Conservation (phyloP, 202 grass and related monocot genomes). For the Panicum hallii region DNA sequence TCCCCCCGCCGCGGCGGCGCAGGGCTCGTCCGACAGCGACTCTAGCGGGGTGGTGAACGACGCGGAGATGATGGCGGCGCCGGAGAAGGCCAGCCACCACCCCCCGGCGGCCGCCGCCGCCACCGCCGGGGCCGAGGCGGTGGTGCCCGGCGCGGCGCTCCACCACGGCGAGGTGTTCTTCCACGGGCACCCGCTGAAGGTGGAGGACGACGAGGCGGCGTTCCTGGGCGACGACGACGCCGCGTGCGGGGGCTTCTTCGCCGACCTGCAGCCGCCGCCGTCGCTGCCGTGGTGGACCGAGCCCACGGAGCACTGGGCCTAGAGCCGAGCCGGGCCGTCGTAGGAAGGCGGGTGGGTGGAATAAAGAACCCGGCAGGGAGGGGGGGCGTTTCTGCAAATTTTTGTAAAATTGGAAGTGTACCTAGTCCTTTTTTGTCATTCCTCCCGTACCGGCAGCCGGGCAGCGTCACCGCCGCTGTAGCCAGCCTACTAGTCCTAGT, state of each 20-base stretch:
- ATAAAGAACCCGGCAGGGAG: constrained; percentile 39
- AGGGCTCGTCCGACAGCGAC: constrained; percentile 70
- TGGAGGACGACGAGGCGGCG: constrained; percentile 50
- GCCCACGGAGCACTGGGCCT: constrained; percentile 56
- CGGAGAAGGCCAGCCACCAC: background rate
- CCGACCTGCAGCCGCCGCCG: constrained; percentile 61
- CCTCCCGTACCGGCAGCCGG: background rate
- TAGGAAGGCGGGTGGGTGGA: background rate
- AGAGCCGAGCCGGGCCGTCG: background rate
- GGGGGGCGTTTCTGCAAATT: constrained; percentile 47
- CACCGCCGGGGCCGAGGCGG: constrained; percentile 30
- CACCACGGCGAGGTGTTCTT: constrained; percentile 44
- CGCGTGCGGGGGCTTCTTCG: constrained; percentile 66
- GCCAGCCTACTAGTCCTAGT: background rate
- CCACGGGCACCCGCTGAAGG: constrained; percentile 54
- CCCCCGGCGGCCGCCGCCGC: background rate
- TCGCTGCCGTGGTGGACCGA: constrained; percentile 66
- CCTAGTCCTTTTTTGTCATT: constrained; percentile 49
- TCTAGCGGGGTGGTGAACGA: constrained; percentile 74
- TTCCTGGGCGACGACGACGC: constrained; percentile 54
- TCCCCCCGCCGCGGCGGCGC: constrained; percentile 30
- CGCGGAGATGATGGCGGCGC: constrained; percentile 15
- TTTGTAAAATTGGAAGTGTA: constrained; percentile 62
- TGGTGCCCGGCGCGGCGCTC: constrained; percentile 2
- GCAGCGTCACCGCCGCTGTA: background rate